Evolutionary conservation across 441 rosid genomes (phyloP).

Genomic region (Gossypium davidsonii): DNA sequence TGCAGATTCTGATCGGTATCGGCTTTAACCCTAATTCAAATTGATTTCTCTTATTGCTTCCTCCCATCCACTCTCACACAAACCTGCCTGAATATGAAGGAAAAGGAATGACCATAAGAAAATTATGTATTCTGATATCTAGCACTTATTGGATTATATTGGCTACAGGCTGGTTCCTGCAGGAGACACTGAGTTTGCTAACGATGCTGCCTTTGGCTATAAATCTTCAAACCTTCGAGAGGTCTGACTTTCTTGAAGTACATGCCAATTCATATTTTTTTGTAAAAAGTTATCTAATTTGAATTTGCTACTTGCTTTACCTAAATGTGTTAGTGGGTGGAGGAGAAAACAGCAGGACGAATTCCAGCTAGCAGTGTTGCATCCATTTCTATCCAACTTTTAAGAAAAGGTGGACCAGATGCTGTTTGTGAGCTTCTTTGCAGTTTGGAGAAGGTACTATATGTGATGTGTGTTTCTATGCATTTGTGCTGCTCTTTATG

Average conservation of each 20-base stretch:
- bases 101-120: not conserved
- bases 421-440: conserved; percentile 82
- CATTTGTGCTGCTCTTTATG: not conserved
- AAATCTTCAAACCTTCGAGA: conserved; percentile 83
- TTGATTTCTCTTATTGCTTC: not conserved
- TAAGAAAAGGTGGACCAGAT: conserved; percentile 87
- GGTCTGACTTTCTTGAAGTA: conserved; percentile 37
- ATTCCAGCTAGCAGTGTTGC: conserved; percentile 61
- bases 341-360: conserved; percentile 74
- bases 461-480: not conserved
- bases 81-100: not conserved
- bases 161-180: conserved; percentile 79
- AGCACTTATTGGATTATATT: conserved; percentile 13
- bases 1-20: conserved; percentile 78
- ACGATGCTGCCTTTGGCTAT: conserved; percentile 87
- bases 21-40: not conserved
- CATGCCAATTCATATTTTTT: not conserved
- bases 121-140: not conserved
- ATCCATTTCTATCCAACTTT: conserved; percentile 71
- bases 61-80: not conserved
- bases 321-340: conserved; percentile 68
- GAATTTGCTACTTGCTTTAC: conserved; percentile 7
- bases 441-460: conserved; percentile 63
- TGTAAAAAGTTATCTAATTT: conserved; percentile 8
- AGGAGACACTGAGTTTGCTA: conserved; percentile 95